These are phyloP conservation scores for Nannochloris sp. DNA, from an alignment of 139 green algal species.

Conservation along the genomic window DNA sequence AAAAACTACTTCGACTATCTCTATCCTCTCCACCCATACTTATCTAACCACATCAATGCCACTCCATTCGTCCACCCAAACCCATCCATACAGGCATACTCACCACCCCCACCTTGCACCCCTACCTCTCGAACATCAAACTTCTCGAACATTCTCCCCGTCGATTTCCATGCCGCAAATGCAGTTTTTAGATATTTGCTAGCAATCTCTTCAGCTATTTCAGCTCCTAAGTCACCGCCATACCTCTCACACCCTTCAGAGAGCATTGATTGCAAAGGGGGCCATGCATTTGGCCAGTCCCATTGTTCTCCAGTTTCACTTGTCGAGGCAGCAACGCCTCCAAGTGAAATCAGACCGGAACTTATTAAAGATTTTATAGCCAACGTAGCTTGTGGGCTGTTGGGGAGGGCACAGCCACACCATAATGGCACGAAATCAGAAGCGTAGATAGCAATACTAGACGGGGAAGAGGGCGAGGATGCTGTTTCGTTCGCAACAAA, in stretches of 20 bases:
- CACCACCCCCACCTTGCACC: constrained; percentile 27
- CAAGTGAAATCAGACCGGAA: constrained; percentile 27
- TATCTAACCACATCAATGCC: constrained; percentile 51
- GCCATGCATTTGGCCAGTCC: constrained; percentile 93
- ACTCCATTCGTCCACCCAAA: constrained; percentile 90
- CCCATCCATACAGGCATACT: constrained; percentile 42
- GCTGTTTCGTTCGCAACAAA: neutral
- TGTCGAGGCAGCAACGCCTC: constrained; percentile 62
- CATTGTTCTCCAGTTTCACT: constrained; percentile 78
- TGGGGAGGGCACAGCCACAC: constrained; percentile 22
- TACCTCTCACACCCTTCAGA: constrained; percentile 25
- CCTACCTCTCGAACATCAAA: constrained; percentile 35
- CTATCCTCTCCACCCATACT: no score
- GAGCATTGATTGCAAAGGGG: constrained; percentile 79
- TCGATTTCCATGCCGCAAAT: constrained; percentile 6
- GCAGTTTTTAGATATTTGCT: constrained; percentile 39
- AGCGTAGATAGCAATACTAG: constrained; percentile 35
- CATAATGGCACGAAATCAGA: constrained; percentile 86
- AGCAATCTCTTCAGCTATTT: constrained; percentile 38
- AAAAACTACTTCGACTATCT: no score
- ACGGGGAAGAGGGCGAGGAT: neutral
- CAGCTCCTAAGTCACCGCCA: constrained; percentile 3
- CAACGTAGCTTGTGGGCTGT: constrained; percentile 2
- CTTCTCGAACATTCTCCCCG: constrained; percentile 62
- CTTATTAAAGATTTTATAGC: constrained; percentile 15